Conservation (phyloP, 2,329 filamentous ascomycete genomes). For the Diaporthe sp. region DNA sequence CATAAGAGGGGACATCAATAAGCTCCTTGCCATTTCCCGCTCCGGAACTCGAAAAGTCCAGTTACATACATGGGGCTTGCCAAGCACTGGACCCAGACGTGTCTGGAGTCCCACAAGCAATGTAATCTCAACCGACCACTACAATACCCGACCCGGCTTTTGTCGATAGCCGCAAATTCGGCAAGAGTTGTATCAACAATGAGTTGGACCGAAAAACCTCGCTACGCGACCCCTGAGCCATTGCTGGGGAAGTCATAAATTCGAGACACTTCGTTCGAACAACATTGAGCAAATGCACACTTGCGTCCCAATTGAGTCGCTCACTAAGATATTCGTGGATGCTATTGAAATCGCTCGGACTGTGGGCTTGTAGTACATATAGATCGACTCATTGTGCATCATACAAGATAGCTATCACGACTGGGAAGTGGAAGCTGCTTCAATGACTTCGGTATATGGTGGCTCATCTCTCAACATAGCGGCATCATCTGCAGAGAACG, state of each 20-base stretch:
- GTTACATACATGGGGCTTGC: not conserved
- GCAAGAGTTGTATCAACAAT: not conserved
- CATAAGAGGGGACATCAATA: not conserved
- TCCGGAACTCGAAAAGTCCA: not conserved
- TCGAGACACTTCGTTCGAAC: not conserved
- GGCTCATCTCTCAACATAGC: not conserved
- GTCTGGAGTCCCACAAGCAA: not conserved
- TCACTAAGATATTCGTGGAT: not conserved
- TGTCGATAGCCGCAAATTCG: not conserved
- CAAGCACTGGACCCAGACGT: not conserved
- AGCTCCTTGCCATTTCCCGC: not conserved
- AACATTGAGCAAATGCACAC: not conserved
- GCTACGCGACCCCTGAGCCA: not conserved
- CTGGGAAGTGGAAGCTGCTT: not conserved
- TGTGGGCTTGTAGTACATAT: not conserved
- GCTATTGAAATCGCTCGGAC: not conserved
- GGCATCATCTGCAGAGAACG: not conserved
- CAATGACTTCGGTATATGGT: not conserved
- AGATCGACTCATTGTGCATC: not conserved
- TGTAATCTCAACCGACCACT: not conserved
- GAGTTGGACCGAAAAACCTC: not conserved
- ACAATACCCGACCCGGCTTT: not conserved
- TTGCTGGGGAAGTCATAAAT: not conserved
- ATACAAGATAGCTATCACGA: not conserved
- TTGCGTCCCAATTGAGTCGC: not conserved